Percentiles rank a stretch among this genome's conserved stretches.
phyloP scores from a whole-genome alignment of 139 green algal genomes.

The Mesotaenium endlicherianum region DNA sequence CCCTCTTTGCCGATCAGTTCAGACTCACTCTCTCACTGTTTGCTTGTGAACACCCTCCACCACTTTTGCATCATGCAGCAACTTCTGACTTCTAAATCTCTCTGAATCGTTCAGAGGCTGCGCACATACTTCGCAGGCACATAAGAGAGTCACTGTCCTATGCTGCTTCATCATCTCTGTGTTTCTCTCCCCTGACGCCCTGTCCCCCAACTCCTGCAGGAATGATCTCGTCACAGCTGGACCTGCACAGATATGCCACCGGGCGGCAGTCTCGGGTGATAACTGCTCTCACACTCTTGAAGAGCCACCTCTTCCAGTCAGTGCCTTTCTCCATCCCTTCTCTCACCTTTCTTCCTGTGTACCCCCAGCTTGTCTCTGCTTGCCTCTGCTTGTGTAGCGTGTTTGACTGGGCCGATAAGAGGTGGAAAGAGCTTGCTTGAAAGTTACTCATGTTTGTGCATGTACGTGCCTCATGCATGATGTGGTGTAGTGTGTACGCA shows the following conservation, averaged over 20 bases:
- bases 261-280: conserved; percentile 79
- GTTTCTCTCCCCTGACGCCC: not conserved
- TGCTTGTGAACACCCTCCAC: not conserved
- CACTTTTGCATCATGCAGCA: not conserved
- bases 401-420: no score
- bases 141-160: not conserved
- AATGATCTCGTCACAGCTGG: conserved; percentile 88
- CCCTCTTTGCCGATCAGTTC: no score
- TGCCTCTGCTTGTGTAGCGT: no score
- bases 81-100: not conserved
- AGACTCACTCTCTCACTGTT: not conserved
- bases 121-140: not conserved
- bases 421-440: no score
- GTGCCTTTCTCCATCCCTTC: no score
- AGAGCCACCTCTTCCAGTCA: conserved; percentile 92
- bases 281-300: conserved; percentile 93
- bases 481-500: no score
- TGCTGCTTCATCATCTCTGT: not conserved
- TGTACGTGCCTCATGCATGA: no score
- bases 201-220: conserved; percentile 55
- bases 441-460: no score
- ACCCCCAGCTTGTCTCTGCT: no score
- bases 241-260: conserved; percentile 87
- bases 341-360: no score
- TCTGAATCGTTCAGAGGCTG: not conserved